phyloP scores from a whole-genome alignment of 2,329 filamentous ascomycete species.

The Paraconiothyrium brasiliense region DNA sequence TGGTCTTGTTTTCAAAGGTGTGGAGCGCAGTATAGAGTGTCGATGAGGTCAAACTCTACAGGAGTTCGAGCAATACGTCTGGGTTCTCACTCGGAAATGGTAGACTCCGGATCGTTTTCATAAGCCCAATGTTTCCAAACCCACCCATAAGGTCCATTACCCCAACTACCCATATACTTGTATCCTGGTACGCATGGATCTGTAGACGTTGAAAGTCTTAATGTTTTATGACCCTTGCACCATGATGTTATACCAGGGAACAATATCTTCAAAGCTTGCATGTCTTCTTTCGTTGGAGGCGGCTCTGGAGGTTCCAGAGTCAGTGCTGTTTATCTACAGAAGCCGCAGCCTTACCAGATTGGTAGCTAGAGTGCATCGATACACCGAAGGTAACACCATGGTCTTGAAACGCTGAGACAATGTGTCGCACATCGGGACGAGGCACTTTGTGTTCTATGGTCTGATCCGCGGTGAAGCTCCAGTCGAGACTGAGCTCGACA shows the following conservation, averaged over 20 bases:
- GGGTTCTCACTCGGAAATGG: neutral
- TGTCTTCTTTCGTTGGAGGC: neutral
- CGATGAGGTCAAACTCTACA: no score
- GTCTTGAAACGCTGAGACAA: neutral
- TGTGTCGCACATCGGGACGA: neutral
- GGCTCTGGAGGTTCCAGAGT: neutral
- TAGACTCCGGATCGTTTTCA: neutral
- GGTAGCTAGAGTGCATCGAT: neutral
- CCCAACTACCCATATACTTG: neutral
- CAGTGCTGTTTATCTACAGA: neutral
- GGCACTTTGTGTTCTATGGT: neutral
- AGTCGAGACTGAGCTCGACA: neutral
- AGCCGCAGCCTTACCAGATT: neutral
- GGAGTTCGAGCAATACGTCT: neutral
- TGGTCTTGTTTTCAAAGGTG: neutral
- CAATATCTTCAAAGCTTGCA: neutral
- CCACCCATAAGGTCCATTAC: neutral
- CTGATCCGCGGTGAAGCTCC: neutral
- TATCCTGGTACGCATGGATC: slow-evolving; percentile 1
- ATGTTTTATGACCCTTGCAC: neutral
- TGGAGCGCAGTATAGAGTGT: no score
- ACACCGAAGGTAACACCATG: neutral
- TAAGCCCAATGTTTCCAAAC: neutral
- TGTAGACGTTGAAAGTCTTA: neutral
- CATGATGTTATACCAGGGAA: neutral